Conservation (phyloP, 202 grass and related monocot genomes). For the Musa balbisiana region DNA sequence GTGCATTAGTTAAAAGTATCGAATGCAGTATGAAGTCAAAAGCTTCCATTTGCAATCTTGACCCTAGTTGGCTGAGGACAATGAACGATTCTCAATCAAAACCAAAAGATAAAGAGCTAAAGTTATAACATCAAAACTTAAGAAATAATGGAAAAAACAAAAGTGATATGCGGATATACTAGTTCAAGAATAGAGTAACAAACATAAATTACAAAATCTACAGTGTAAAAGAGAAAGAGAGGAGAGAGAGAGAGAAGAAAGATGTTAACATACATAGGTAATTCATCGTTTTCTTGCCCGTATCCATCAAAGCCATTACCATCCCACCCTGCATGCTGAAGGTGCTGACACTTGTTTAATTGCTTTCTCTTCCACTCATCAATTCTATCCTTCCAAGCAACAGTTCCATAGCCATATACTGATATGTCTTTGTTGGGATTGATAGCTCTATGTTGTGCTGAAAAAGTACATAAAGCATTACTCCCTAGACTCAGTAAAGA, state of each 20-base stretch:
- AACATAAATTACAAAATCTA: neutral
- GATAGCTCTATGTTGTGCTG: conserved; percentile 29
- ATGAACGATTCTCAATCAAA: neutral
- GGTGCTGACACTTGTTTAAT: conserved; percentile 11
- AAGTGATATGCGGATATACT: neutral
- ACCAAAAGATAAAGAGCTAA: neutral
- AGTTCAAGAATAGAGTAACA: neutral
- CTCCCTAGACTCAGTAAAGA: too few species aligned
- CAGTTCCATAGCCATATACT: conserved; percentile 37
- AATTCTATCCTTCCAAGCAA: conserved; percentile 40
- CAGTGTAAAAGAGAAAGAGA: neutral
- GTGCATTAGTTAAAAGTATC: neutral
- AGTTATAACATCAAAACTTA: neutral
- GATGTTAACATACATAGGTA: conserved; percentile 26
- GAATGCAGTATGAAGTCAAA: neutral
- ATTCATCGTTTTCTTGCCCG: conserved; percentile 29
- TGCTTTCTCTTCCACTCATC: conserved; percentile 37
- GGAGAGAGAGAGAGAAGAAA: neutral
- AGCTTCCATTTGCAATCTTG: neutral
- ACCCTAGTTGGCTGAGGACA: neutral
- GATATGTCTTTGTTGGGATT: conserved; percentile 41
- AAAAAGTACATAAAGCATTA: neutral
- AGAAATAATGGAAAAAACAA: too few species aligned
- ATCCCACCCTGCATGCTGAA: conserved; percentile 5
- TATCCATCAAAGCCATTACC: conserved; percentile 6